These are phyloP conservation scores for Pseudopyricularia cyperi DNA, from an alignment of 2,329 filamentous ascomycete genomes.

Conservation along the genomic window DNA sequence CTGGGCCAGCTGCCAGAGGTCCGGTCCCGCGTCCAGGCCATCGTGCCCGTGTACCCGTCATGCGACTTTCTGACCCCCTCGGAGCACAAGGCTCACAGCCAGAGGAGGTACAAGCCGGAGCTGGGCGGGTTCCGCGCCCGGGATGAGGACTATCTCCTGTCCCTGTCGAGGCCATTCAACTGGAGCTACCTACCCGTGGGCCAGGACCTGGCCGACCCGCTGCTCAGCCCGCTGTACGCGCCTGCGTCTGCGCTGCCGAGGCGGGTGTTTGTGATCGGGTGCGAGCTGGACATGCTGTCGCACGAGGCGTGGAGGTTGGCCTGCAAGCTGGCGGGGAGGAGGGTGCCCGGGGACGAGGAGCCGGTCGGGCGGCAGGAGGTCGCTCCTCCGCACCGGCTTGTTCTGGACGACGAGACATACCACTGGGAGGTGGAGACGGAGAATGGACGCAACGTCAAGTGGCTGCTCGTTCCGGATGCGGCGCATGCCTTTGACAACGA, in stretches of 20 bases:
- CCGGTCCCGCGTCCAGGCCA: conserved; percentile 15
- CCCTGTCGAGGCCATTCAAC: conserved; percentile 17
- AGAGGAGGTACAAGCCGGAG: conserved; percentile 19
- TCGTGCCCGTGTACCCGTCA: conserved; percentile 28
- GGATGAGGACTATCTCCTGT: conserved; percentile 12
- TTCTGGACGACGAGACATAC: conserved; percentile 16
- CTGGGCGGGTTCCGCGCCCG: conserved; percentile 13
- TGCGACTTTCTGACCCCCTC: conserved; percentile 22
- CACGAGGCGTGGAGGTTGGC: conserved; percentile 25
- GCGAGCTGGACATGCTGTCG: conserved; percentile 29
- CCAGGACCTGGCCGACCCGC: conserved; percentile 19
- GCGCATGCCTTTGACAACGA: conserved; percentile 18
- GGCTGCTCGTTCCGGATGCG: conserved; percentile 19
- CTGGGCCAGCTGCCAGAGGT: conserved; percentile 23
- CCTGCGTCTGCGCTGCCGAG: conserved; percentile 20
- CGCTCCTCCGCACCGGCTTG: conserved; percentile 9
- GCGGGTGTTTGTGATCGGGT: conserved; percentile 26
- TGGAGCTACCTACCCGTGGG: conserved; percentile 26
- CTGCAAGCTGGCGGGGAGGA: conserved; percentile 16
- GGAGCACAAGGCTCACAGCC: conserved; percentile 12
- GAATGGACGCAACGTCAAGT: conserved; percentile 9
- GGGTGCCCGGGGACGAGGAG: conserved; percentile 13
- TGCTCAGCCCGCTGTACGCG: conserved; percentile 23
- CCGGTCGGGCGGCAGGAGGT: conserved; percentile 15
- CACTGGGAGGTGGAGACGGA: conserved; percentile 10